phyloP scores from a whole-genome alignment of 164 flowering plant species.

The Annona cherimola region DNA sequence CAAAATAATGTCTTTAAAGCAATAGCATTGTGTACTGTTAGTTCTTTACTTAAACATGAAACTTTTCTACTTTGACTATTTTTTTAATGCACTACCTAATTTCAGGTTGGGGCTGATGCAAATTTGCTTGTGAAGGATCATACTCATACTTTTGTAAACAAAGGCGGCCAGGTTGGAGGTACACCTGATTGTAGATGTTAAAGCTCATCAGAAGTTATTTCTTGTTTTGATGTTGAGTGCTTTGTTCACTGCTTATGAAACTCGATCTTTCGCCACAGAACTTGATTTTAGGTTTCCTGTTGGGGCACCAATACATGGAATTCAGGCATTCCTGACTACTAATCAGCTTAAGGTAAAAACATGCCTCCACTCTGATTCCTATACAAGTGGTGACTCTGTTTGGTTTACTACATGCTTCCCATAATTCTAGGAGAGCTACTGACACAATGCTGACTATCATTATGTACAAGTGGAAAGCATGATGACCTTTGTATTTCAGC shows the following conservation, averaged over 20 bases:
- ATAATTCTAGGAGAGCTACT: not conserved
- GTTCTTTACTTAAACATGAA: not conserved
- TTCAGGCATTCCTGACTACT: conserved; percentile 79
- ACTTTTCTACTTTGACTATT: conserved; percentile 10
- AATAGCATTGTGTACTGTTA: not conserved
- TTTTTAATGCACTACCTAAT: conserved; percentile 9
- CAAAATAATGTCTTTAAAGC: not conserved
- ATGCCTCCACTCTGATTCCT: not conserved
- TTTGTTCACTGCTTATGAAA: conserved; percentile 3
- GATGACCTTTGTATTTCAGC: too few species aligned
- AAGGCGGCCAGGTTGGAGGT: conserved; percentile 93
- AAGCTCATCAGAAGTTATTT: too few species aligned
- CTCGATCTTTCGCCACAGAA: conserved; percentile 44
- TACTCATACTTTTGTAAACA: conserved; percentile 89
- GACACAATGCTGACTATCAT: not conserved
- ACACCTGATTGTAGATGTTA: conserved; percentile 13
- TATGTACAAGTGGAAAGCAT: too few species aligned
- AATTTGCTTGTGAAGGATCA: conserved; percentile 98
- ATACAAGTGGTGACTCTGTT: not conserved
- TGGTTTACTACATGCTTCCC: not conserved
- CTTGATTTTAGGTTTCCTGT: conserved; percentile 93
- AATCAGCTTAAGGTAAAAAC: conserved; percentile 79
- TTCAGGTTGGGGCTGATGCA: conserved; percentile 86
- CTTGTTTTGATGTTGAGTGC: not conserved
- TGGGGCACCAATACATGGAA: conserved; percentile 97